Evolutionary conservation across 2,329 filamentous ascomycete genomes (phyloP).

Genomic region (Xylaria sp.): DNA sequence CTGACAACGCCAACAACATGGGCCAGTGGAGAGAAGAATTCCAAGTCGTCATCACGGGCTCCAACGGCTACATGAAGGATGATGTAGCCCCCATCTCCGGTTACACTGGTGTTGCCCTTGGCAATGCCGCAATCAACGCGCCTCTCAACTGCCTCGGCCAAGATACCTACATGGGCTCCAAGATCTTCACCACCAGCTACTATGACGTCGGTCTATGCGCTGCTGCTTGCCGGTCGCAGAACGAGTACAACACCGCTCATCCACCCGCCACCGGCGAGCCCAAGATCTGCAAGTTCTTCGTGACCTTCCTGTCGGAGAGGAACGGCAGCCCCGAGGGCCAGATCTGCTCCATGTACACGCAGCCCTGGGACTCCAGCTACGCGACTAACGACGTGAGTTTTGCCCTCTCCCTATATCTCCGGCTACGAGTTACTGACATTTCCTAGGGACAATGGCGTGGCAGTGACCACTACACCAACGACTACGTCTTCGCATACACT

Average conservation of each 20-base stretch:
- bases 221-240: slow-evolving; percentile 46
- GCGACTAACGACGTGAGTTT: slow-evolving; percentile 45
- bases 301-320: slow-evolving; percentile 53
- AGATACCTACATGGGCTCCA: slow-evolving; percentile 48
- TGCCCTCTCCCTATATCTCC: neutral
- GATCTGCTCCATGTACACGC: slow-evolving; percentile 54
- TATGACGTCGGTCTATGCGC: slow-evolving; percentile 49
- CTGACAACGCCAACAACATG: slow-evolving; percentile 42
- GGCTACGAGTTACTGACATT: slow-evolving; percentile 19
- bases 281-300: slow-evolving; percentile 52
- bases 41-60: slow-evolving; percentile 56
- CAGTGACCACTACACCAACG: slow-evolving; percentile 38
- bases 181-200: slow-evolving; percentile 46
- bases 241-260: slow-evolving; percentile 44
- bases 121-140: slow-evolving; percentile 47
- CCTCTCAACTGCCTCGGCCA: slow-evolving; percentile 43
- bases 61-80: slow-evolving; percentile 53
- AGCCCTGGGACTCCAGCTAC: slow-evolving; percentile 45
- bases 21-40: slow-evolving; percentile 43
- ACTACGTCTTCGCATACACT: slow-evolving; percentile 38
- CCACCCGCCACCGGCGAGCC: slow-evolving; percentile 40
- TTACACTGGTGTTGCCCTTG: slow-evolving; percentile 44
- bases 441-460: slow-evolving; percentile 42
- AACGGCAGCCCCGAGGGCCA: slow-evolving; percentile 53
- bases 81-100: slow-evolving; percentile 36